These are phyloP conservation scores for Primulina huaijiensis DNA, from an alignment of 257 asterid genomes.

Conservation along the genomic window DNA sequence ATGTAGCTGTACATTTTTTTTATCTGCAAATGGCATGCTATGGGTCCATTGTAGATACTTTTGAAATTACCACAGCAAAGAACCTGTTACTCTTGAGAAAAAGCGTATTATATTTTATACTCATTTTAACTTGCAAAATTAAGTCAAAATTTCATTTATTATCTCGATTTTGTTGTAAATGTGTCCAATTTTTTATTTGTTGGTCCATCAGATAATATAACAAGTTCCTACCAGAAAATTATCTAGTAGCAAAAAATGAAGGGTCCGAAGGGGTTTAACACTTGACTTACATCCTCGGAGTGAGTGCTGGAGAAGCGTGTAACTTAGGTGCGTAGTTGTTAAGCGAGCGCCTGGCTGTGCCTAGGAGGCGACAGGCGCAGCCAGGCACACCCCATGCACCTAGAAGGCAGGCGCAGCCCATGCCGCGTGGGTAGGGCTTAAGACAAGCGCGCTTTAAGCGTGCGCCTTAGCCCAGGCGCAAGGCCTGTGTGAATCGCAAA, in stretches of 20 bases:
- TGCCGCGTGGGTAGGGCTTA: too few relatives aligned
- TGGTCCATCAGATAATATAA: neutral
- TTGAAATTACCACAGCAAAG: neutral
- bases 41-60: neutral
- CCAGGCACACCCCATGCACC: too few relatives aligned
- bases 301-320: slow-evolving; percentile 13
- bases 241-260: neutral
- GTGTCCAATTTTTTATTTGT: neutral
- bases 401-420: too few relatives aligned
- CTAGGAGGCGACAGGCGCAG: too few relatives aligned
- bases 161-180: too few relatives aligned
- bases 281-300: slow-evolving; percentile 9
- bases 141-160: neutral
- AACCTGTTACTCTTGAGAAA: neutral
- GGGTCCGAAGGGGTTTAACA: neutral
- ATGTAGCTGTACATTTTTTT: neutral
- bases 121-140: neutral
- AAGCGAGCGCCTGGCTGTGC: too few relatives aligned
- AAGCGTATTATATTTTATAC: too few relatives aligned
- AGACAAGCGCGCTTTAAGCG: too few relatives aligned
- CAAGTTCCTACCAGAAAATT: neutral
- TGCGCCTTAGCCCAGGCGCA: too few relatives aligned
- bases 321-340: neutral
- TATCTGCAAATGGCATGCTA: neutral
- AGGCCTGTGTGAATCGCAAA: too few relatives aligned